Evolutionary conservation across 2,329 filamentous ascomycete species (phyloP).

Genomic region (Drechslerella dactyloides): DNA sequence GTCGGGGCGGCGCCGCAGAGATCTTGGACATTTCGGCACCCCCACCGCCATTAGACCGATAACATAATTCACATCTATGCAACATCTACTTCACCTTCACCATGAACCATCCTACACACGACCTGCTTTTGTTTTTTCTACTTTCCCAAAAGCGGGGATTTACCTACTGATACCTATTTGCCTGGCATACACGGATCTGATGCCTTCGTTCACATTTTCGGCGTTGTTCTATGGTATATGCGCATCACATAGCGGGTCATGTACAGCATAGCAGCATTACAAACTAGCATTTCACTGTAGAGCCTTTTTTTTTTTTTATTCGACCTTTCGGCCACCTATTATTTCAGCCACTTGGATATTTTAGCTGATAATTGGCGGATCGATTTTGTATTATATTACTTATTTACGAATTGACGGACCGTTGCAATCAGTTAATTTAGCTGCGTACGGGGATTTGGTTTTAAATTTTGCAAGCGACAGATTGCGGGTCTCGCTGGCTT

Average conservation of each 20-base stretch:
- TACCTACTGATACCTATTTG: slow-evolving; percentile 39
- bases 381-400: background rate
- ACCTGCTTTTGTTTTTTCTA: slow-evolving; percentile 8
- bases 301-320: no score
- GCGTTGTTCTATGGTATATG: slow-evolving; percentile 12
- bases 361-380: background rate
- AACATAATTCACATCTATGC: slow-evolving; percentile 14
- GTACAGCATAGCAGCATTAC: slow-evolving; percentile 4
- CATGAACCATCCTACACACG: no score
- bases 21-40: slow-evolving; percentile 38
- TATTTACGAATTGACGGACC: background rate
- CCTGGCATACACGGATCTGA: slow-evolving; percentile 14
- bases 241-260: background rate
- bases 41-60: slow-evolving; percentile 20
- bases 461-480: no score
- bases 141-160: slow-evolving; percentile 6
- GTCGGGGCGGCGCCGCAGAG: slow-evolving; percentile 20
- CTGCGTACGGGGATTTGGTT: no score
- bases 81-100: no score
- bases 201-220: slow-evolving; percentile 15
- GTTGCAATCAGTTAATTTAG: no score
- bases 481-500: no score
- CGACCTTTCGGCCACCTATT: no score
- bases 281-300: background rate
- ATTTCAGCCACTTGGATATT: background rate